Evolutionary conservation across 148 eudicot species (phyloP).

Genomic region (Rhododendron kiyosumense): DNA sequence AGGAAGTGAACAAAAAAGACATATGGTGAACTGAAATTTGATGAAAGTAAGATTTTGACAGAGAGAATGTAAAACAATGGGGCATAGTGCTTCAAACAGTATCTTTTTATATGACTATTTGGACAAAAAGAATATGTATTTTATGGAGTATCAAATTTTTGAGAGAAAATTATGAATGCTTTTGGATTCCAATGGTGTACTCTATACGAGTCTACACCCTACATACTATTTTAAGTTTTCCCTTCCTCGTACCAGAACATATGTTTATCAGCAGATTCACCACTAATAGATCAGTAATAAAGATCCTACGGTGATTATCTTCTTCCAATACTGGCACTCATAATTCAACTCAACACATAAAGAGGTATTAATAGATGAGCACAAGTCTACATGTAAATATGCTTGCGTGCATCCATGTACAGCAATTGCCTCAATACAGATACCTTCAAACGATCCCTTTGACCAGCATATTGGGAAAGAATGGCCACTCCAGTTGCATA

Average conservation of each 20-base stretch:
- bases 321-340: background rate
- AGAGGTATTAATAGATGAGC: background rate
- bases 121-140: background rate
- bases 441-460: conserved; percentile 96
- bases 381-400: background rate
- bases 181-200: background rate
- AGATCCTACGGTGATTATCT: background rate
- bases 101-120: background rate
- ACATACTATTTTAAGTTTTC: background rate
- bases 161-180: background rate
- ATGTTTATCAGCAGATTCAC: background rate
- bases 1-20: background rate
- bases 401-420: background rate
- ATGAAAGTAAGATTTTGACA: background rate
- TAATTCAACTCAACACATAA: background rate
- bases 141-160: background rate
- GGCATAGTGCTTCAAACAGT: background rate
- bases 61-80: background rate
- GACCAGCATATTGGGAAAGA: conserved; percentile 78
- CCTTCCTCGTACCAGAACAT: background rate
- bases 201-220: background rate
- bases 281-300: background rate
- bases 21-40: background rate
- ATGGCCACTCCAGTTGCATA: conserved; percentile 81
- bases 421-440: background rate